These are phyloP conservation scores for Uronychia setigera DNA, from an alignment of 73 alveolate genomes.

Conservation along the genomic window DNA sequence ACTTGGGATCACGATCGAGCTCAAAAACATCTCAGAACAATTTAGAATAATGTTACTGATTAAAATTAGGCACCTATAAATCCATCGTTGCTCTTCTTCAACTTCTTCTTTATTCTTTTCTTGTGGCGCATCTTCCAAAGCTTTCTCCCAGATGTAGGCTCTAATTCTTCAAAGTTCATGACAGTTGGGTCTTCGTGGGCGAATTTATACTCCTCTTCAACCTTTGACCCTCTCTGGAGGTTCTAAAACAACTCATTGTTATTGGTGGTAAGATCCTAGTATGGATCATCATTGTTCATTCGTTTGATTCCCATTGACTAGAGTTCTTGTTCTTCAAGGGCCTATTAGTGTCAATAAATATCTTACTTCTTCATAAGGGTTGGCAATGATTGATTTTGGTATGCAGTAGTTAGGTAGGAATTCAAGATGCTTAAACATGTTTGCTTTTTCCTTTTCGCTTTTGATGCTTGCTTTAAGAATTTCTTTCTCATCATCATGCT, in stretches of 20 bases:
- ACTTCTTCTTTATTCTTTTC: slow-evolving; percentile 42
- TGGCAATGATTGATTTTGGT: slow-evolving; percentile 38
- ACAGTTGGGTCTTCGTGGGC: slow-evolving; percentile 58
- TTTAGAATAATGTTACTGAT: no score
- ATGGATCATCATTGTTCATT: not conserved
- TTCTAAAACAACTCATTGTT: slow-evolving; percentile 9
- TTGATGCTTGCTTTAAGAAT: slow-evolving; percentile 34
- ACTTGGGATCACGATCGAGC: no score
- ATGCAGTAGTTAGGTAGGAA: slow-evolving; percentile 41
- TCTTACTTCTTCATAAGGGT: not conserved
- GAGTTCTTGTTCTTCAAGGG: slow-evolving; percentile 7
- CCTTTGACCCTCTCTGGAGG: slow-evolving; percentile 14
- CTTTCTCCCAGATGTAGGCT: slow-evolving; percentile 61
- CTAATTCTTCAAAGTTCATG: slow-evolving; percentile 33
- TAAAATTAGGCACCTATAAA: slow-evolving; percentile 27
- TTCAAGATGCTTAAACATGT: slow-evolving; percentile 41
- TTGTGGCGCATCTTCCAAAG: slow-evolving; percentile 60
- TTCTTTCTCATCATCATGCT: slow-evolving; percentile 55
- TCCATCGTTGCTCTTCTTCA: slow-evolving; percentile 49
- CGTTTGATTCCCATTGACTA: slow-evolving; percentile 15
- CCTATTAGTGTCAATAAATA: not conserved
- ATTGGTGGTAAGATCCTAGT: slow-evolving; percentile 14
- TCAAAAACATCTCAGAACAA: not conserved
- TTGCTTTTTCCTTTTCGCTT: slow-evolving; percentile 5
- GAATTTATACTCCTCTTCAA: slow-evolving; percentile 1